Base-by-base conservation (phyloP, 148 eudicot species). In the Camellia lanceoleosa region DNA sequence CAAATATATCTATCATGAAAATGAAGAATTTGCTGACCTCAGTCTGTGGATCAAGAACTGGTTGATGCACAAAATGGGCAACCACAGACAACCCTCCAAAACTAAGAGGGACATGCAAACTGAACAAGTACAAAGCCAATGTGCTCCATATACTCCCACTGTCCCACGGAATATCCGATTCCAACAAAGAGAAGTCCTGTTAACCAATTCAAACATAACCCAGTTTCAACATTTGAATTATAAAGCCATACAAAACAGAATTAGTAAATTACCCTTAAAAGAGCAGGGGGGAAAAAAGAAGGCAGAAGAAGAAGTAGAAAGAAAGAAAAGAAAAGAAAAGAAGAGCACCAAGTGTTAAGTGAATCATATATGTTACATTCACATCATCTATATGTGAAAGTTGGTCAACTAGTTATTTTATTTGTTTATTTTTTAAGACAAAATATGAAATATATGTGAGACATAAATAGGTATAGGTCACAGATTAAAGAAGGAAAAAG, bases 21-120 rank as follows among this genome's bases (percentile, higher is more conserved):
- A 38, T 14, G 1, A 56, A 52, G 41, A 68, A 60, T 3, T 70
- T 60, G 52, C 75, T 62, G 85, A 87, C 98, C 93, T 91, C 80
- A 46, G 80, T 80, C 74, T 93, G 89, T 72, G 92, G 92, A 10
- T 86, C 86, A 80, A 88, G 90, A 79, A 77, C 77, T 61, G 86
- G 84, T 68, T 80, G 93, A 85, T 90, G 87, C 81, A 93, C 72
- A 43, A 95, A n/a, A 9, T 85, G 23, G 59, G 94, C 85, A 86
- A 90, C 80, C 8, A 86, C 84, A 54, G 97, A 89, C 67, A 93
- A 76, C 18, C 98, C 97, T 46, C 97, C 98, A 79, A 90, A 95
- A 86, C 98, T 93, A 70, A 95, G 59, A 73, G 97, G 98, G 54
- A 93, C 79, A 78, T 95, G 98, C 79, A 95, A 81, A 85, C 93